These are phyloP conservation scores for Heimioporus sp. DNA, from an alignment of 768 basidiomycete genomes.

Conservation along the genomic window DNA sequence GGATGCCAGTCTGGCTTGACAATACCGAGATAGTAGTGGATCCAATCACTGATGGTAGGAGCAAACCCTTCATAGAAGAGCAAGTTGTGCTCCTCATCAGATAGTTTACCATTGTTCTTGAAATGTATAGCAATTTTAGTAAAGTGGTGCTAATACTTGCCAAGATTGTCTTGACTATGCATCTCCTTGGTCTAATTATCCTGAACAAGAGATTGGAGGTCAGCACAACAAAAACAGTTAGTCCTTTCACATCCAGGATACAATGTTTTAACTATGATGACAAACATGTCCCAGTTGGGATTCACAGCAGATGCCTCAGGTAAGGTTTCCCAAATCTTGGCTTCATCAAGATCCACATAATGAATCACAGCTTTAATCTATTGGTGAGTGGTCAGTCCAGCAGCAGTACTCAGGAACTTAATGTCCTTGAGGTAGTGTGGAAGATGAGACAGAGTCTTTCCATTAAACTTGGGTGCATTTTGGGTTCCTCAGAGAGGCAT, in stretches of 20 bases:
- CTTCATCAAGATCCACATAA: background rate
- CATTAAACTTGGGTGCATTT: background rate
- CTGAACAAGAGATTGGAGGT: background rate
- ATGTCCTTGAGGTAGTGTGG: background rate
- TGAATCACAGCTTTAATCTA: background rate
- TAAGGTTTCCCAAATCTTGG: background rate
- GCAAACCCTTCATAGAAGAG: background rate
- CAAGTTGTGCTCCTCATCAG: background rate
- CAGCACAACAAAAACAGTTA: background rate
- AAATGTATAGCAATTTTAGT: background rate
- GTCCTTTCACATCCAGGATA: background rate
- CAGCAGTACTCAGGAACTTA: background rate
- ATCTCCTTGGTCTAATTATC: background rate
- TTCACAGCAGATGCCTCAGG: background rate
- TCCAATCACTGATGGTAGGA: background rate
- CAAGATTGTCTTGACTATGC: background rate
- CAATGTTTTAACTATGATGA: background rate
- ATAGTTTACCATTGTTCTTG: background rate
- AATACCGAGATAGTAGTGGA: background rate
- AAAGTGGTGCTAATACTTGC: background rate
- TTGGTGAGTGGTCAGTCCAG: no score
- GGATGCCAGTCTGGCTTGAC: background rate
- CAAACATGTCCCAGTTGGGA: background rate
- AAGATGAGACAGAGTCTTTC: background rate
- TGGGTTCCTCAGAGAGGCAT: background rate